Evolutionary conservation across 257 asterid species (phyloP), one percentile per base, ranked within the genome.

Genomic region (Nicotiana attenuata): DNA sequence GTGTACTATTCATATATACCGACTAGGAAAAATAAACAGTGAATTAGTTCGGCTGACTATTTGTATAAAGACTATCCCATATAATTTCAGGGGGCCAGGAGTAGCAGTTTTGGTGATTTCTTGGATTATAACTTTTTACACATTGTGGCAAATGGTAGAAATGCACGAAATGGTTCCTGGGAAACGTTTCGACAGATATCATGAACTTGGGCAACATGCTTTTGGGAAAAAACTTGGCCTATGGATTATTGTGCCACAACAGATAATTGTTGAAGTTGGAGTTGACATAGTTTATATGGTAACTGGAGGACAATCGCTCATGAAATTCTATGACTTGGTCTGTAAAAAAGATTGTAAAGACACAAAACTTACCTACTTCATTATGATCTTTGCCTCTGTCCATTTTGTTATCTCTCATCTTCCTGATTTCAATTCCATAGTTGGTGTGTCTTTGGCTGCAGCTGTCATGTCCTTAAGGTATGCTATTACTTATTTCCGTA

Each of bases 211-310:
- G 15, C 68, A 64, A 1, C 38, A 64, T 26, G 68, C 38, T 3
- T 64, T 26, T 64, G 68, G 38, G 19, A 5, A 24, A 26, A 64
- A 26, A 64, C 38, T 64, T 26, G 68, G 68, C 0, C 68, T 64
- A 24, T 26, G 68, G 68, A 64, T 64, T 17, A 26, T 64, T 24
- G 68, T 64, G 35, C 68, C 68, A 2, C 68, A 64, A 64, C 68
- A 64, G 8, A 1, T 64, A 5, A 13, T 69, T 35, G 77, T 69
- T 69, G 77, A 69, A 33, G 56, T 69, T 38, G 77, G 77, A 17
- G 16, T 38, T 19, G 77, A 69, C 57, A 38, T 69, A 33, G 77
- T 69, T 69, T 69, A 69, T 45, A 69, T 69, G 77, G 77, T 69
- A 4, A 69, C 77, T 8, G 77, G 29, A 19, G 77, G 77, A 19